These are phyloP conservation scores for Lotmaria passim DNA, from an alignment of 208 protist genomes.

Conservation along the genomic window DNA sequence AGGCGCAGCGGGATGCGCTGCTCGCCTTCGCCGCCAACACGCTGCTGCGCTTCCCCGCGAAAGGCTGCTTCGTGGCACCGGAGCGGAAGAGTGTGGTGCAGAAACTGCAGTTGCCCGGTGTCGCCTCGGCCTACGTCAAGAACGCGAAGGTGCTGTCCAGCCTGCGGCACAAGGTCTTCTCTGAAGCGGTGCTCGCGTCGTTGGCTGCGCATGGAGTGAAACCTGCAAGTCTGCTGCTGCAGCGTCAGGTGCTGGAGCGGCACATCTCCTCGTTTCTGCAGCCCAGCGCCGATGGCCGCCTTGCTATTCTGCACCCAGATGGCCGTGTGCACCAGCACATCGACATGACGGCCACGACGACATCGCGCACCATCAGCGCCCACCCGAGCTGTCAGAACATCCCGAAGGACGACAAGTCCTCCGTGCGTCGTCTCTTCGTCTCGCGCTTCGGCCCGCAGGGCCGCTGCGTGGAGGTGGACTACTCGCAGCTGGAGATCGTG, in stretches of 20 bases:
- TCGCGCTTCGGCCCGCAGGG: slow-evolving; percentile 84
- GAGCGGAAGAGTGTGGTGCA: slow-evolving; percentile 43
- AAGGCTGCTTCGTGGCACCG: slow-evolving; percentile 72
- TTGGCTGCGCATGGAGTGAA: slow-evolving; percentile 55
- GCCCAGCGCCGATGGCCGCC: slow-evolving; percentile 34
- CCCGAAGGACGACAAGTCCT: slow-evolving; percentile 87
- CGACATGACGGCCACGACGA: slow-evolving; percentile 84
- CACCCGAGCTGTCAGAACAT: slow-evolving; percentile 91
- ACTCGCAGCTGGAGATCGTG: slow-evolving; percentile 90
- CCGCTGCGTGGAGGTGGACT: slow-evolving; percentile 88
- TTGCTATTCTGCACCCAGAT: slow-evolving; percentile 73
- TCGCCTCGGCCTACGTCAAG: slow-evolving; percentile 49
- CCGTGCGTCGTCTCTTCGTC: slow-evolving; percentile 75
- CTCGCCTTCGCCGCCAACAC: slow-evolving; percentile 59
- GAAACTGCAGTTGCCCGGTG: slow-evolving; percentile 65
- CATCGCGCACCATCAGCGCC: slow-evolving; percentile 79
- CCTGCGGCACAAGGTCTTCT: slow-evolving; percentile 52
- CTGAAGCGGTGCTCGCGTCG: slow-evolving; percentile 49
- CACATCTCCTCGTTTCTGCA: slow-evolving; percentile 63
- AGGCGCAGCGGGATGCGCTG: slow-evolving; percentile 57
- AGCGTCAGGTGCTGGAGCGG: slow-evolving; percentile 67
- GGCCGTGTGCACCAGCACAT: slow-evolving; percentile 74
- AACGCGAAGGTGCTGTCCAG: slow-evolving; percentile 37
- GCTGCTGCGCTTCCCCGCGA: slow-evolving; percentile 56
- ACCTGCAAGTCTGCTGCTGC: slow-evolving; percentile 64